A percentile compares a stretch with the other conserved stretches of the same genome.
phyloP scores from a whole-genome alignment of 768 basidiomycete species.

The Russula sp. region DNA sequence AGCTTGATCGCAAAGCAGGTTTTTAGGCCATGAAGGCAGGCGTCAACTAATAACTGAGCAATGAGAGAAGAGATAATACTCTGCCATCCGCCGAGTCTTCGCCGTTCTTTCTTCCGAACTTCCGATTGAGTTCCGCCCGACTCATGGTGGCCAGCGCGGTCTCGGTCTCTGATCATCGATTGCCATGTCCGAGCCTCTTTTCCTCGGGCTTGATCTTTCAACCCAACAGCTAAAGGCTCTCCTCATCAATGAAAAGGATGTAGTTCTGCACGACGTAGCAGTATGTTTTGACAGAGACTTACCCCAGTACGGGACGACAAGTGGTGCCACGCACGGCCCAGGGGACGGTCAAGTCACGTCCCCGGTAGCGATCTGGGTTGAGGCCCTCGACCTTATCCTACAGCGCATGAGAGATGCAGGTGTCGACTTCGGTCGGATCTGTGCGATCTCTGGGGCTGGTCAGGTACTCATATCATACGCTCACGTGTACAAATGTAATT shows the following conservation, averaged over 20 bases:
- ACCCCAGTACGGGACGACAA: conserved; percentile 55
- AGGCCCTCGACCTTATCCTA: conserved; percentile 74
- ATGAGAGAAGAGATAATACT: no score
- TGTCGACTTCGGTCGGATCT: conserved; percentile 51
- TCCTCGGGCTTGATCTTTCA: conserved; percentile 80
- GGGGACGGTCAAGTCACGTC: conserved; percentile 68
- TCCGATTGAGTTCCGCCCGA: no score
- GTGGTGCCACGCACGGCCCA: conserved; percentile 59
- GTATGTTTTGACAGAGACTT: conserved; percentile 81
- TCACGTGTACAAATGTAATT: no score
- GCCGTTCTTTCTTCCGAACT: no score
- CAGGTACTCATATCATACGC: conserved; percentile 43
- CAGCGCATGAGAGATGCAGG: conserved; percentile 50
- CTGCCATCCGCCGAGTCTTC: no score
- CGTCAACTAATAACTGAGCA: no score
- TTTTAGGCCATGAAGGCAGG: no score
- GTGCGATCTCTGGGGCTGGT: conserved; percentile 67
- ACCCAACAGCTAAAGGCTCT: conserved; percentile 82
- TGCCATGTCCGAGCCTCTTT: conserved; percentile 31
- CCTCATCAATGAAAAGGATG: conserved; percentile 48
- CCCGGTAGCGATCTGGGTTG: conserved; percentile 80
- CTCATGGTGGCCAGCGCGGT: neutral
- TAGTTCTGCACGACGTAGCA: conserved; percentile 57
- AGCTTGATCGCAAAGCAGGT: no score
- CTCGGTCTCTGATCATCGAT: neutral